Percentiles rank a stretch among this genome's conserved stretches.
Conservation (phyloP, 2,329 filamentous ascomycete species). For the Triangularia setosa region DNA sequence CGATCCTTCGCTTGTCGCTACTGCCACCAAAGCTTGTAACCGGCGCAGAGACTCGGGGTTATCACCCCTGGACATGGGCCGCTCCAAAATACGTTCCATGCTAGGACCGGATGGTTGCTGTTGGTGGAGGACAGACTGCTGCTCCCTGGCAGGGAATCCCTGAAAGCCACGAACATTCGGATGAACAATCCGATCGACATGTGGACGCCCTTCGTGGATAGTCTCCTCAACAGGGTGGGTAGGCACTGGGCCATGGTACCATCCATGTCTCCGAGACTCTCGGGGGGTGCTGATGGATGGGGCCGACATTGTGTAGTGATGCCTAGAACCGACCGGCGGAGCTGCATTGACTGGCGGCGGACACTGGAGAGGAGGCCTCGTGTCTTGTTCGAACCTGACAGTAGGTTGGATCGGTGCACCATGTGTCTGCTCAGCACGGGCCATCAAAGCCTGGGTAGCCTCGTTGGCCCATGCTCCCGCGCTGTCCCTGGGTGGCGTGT, state of each 20-base stretch:
- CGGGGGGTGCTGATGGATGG: conserved; percentile 53
- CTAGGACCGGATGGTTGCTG: conserved; percentile 21
- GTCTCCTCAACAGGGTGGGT: conserved; percentile 33
- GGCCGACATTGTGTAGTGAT: conserved; percentile 59
- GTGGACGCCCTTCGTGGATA: conserved; percentile 36
- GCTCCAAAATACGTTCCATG: conserved; percentile 25
- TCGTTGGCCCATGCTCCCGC: conserved; percentile 56
- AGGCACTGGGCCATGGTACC: conserved; percentile 59
- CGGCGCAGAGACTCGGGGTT: conserved; percentile 48
- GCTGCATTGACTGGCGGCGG: conserved; percentile 14
- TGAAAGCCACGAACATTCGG: conserved; percentile 52
- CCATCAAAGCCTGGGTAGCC: conserved; percentile 51
- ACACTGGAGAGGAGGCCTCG: conserved; percentile 31
- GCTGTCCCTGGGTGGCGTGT: conserved; percentile 48
- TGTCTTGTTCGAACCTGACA: conserved; percentile 53
- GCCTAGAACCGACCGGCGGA: conserved; percentile 29
- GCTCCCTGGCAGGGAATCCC: conserved; percentile 44
- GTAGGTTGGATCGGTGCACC: conserved; percentile 37
- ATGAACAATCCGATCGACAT: conserved; percentile 55
- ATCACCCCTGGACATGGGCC: conserved; percentile 28
- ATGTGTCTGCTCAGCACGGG: conserved; percentile 50
- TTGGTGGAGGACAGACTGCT: conserved; percentile 27
- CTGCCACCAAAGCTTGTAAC: conserved; percentile 61
- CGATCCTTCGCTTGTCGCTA: conserved; percentile 54
- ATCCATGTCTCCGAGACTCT: conserved; percentile 64